Conservation (phyloP, 2,329 filamentous ascomycete species). For the Aspergillus quadricinctus region DNA sequence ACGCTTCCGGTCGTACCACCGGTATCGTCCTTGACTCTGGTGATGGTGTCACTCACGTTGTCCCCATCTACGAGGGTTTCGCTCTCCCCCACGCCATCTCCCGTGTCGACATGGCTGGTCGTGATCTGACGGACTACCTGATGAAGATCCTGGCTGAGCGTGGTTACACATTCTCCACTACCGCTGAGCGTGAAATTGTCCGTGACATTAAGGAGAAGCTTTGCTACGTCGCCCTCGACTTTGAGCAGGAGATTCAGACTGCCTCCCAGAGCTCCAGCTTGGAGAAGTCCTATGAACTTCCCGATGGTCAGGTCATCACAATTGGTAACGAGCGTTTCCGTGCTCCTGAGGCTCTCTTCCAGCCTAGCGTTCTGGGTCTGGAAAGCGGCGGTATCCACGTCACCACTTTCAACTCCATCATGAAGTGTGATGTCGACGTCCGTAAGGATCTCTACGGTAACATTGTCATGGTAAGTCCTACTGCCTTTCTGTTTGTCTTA, state of each 20-base stretch:
- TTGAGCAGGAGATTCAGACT: conserved; percentile 99
- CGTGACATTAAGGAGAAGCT: conserved; percentile 99
- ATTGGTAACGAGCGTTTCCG: conserved; percentile 99
- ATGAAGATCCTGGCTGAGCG: conserved; percentile 99
- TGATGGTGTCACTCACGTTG: conserved; percentile 99
- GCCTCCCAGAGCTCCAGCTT: conserved; percentile 97
- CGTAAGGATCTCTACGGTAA: conserved; percentile 99
- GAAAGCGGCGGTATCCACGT: conserved; percentile 99
- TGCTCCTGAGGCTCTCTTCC: conserved; percentile 98
- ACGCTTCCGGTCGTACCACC: conserved; percentile 99
- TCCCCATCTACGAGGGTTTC: conserved; percentile 99
- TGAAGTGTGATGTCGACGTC: conserved; percentile 99
- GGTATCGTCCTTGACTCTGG: conserved; percentile 99
- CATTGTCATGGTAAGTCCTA: conserved; percentile 92
- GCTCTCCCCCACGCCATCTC: conserved; percentile 99
- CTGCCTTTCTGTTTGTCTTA: neutral
- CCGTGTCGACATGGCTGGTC: conserved; percentile 99
- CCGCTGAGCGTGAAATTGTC: conserved; percentile 99
- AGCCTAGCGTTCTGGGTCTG: conserved; percentile 95
- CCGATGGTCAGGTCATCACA: conserved; percentile 98
- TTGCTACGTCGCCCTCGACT: conserved; percentile 99
- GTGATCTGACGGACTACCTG: conserved; percentile 99
- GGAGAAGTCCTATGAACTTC: conserved; percentile 99
- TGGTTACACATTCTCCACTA: conserved; percentile 99
- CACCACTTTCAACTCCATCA: conserved; percentile 99